phyloP scores from a whole-genome alignment of 1,139 yeast genomes.

The Nadsonia commutata region DNA sequence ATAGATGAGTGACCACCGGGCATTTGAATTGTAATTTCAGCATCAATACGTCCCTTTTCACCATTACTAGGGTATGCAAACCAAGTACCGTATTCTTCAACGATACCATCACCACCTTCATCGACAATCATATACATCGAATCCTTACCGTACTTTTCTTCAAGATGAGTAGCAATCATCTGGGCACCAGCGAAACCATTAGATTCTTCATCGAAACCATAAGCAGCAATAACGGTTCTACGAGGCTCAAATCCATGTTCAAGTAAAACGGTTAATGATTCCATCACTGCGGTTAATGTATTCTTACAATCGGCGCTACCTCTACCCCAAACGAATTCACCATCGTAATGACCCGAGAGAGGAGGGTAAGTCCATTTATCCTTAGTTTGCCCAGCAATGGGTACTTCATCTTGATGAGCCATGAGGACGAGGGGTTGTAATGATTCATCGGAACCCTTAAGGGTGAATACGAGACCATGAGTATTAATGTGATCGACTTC shows the following conservation, averaged over 20 bases:
- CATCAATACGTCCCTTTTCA: slow-evolving; percentile 54
- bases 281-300: slow-evolving; percentile 39
- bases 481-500: slow-evolving; percentile 46
- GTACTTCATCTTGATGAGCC: slow-evolving; percentile 78
- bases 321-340: slow-evolving; percentile 42
- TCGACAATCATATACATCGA: slow-evolving; percentile 45
- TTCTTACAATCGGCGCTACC: slow-evolving; percentile 56
- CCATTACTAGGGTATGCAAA: slow-evolving; percentile 40
- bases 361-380: slow-evolving; percentile 58
- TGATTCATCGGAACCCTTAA: slow-evolving; percentile 40
- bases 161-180: slow-evolving; percentile 29
- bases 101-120: slow-evolving; percentile 36
- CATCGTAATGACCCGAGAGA: slow-evolving; percentile 53
- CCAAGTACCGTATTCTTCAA: slow-evolving; percentile 29
- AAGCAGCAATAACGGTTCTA: slow-evolving; percentile 41
- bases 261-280: slow-evolving; percentile 39
- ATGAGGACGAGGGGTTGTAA: slow-evolving; percentile 52
- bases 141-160: slow-evolving; percentile 39
- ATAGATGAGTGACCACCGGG: slow-evolving; percentile 66
- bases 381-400: slow-evolving; percentile 47
- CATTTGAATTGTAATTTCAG: slow-evolving; percentile 34
- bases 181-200: slow-evolving; percentile 46
- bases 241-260: slow-evolving; percentile 34
- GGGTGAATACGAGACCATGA: slow-evolving; percentile 50
- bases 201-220: slow-evolving; percentile 63